Conservation (phyloP, 169 alveolate species). For the Plasmodium chabaudi region DNA sequence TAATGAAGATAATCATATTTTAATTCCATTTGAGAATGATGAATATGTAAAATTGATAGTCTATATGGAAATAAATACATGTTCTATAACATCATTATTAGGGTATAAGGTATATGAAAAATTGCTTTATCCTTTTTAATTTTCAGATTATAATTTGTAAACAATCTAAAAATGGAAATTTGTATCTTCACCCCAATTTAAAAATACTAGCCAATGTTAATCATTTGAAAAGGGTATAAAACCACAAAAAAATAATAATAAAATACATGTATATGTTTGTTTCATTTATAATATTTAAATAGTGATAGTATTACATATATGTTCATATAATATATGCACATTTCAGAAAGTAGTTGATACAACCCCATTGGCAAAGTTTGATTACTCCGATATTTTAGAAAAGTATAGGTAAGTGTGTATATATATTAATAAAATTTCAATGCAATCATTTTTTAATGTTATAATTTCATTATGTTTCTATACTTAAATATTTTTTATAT, state of each 20-base stretch:
- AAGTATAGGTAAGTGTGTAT: conserved; percentile 29
- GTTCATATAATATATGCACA: background rate
- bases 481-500: conserved; percentile 5
- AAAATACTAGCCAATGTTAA: conserved; percentile 40
- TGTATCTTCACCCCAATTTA: conserved; percentile 46
- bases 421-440: background rate
- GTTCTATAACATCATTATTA: background rate
- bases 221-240: conserved; percentile 58
- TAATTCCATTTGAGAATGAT: conserved; percentile 26
- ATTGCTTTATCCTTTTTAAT: background rate
- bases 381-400: conserved; percentile 34
- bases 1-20: conserved; percentile 37
- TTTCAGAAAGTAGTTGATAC: conserved; percentile 18
- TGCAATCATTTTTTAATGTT: conserved; percentile 3
- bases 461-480: background rate
- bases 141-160: conserved; percentile 54
- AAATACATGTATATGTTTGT: background rate
- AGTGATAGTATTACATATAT: background rate
- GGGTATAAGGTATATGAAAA: background rate
- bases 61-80: conserved; percentile 1
- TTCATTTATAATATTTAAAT: background rate
- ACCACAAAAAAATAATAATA: background rate
- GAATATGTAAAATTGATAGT: conserved; percentile 31
- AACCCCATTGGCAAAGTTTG: conserved; percentile 5
- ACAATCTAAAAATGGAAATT: conserved; percentile 24